Evolutionary conservation across 2,329 filamentous ascomycete species (phyloP), one percentile per base, ranked within the genome.

Genomic region (Cryphonectria nitschkei): DNA sequence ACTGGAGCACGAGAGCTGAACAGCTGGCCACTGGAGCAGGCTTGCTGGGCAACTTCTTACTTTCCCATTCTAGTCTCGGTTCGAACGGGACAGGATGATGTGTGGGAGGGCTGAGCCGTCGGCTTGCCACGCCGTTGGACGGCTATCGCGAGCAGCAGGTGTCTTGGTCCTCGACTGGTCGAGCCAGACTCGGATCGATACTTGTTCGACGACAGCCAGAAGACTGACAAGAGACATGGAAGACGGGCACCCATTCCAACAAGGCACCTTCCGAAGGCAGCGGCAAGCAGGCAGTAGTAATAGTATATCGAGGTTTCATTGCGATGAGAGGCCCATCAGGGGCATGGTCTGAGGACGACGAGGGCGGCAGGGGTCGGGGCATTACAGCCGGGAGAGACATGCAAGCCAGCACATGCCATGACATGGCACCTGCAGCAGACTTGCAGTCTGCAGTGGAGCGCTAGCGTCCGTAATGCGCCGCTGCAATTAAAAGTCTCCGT

Each of bases 401-500:
- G 60, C 70, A 62, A 68, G 66, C 58, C 50, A 69, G 68, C 68
- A 61, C 68, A 72, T 70, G 68, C 70, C 70, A 72, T 58, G 63
- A 26, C 63, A 50, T 52, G 63, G 63, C 64, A 63, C 58, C 41
- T 50, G 50, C 52, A 56, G 26, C 52, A 56, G 52, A 29, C 52
- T 26, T 56, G 52, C 56, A 52, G 63, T 50, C 54, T 71, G 68
- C 67, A 71, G 71, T 72, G 71, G 71, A 71, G 71, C 71, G 50
- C 54, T 68, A 65, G 68, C 43, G 68, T 68, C 71, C 71, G 69
- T 71, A 68, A 68, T 70, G 69, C 43, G 67, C 64, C 61, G 70
- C 68, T 71, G 71, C 71, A 73, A 73, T 73, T 61, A 68, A 71
- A 73, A 73, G 67, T 67, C 71, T 71, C 71, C 71, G 71, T 73